Evolutionary conservation across 169 alveolate species (phyloP), one percentile per base, ranked within the genome.

Genomic region (Sarcocystis neurona): DNA sequence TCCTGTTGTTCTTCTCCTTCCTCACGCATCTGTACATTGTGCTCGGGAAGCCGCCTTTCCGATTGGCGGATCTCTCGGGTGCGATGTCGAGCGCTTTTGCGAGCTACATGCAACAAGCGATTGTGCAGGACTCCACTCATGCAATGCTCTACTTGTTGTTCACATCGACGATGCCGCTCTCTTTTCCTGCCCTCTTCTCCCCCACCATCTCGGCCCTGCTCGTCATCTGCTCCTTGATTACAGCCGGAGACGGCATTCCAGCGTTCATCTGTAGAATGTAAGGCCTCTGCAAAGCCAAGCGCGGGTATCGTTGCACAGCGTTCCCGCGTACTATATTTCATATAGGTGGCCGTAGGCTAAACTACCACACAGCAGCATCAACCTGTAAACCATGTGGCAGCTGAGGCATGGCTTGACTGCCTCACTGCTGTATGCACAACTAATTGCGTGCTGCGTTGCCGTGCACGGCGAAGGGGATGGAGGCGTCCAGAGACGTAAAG

Each of bases 181-280:
- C 82, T 4, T 39, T 72, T 32, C 58, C 82, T n/a, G 58, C 27
- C 23, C 5, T 15, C 53, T 39, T 72, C 58, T 72, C 82, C 5
- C 82, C 82, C 34, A 30, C 82, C 1, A 1, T 72, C n/a, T 72
- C 82, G 0, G 47, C 82, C 34, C 20, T 72, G 18, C 82, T 72
- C 53, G 34, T 72, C n/a, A 39, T 37, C 58, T 37, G 34, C 47
- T 23, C 82, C 8, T 27, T 72, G 30, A 37, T 72, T 30, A 12
- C 66, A 12, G 34, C 53, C 10, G 56, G 82, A 2, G 56, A 72
- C 53, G 82, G 82, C 82, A 72, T 72, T 18, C 82, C 82, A 39
- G 56, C 56, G 39, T 1, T 72, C 56, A 39, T 72, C 53, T n/a
- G n/a, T n/a, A 32, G 27, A 2, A 72, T 5, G 82, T 72, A 72